Evolutionary conservation across 2,329 filamentous ascomycete genomes (phyloP).

Genomic region (Pseudogymnoascus sp.): DNA sequence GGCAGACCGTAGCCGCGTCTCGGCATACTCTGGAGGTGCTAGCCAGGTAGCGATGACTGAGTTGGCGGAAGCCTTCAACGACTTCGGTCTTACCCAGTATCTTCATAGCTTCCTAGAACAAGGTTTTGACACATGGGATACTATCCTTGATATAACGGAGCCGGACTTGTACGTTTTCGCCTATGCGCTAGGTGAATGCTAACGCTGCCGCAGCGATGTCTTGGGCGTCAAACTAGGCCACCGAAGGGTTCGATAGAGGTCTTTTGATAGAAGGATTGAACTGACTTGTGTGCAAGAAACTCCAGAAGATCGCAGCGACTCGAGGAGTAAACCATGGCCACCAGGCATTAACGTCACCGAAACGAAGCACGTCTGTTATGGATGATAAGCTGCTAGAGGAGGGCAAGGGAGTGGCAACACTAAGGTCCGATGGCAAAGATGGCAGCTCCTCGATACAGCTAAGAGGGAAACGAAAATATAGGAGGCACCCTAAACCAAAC

Average conservation of each 20-base stretch:
- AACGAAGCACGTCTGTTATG: constrained; percentile 28
- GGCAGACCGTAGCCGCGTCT: too few species aligned
- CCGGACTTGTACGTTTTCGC: constrained; percentile 37
- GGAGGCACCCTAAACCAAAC: constrained; percentile 72
- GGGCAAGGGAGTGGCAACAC: constrained; percentile 40
- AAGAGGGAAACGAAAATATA: constrained; percentile 62
- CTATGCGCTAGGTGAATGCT: constrained; percentile 10
- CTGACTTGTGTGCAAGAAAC: constrained; percentile 36
- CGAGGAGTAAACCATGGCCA: constrained; percentile 39
- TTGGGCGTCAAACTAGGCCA: constrained; percentile 75
- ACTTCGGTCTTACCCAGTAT: constrained; percentile 74
- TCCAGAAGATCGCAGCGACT: constrained; percentile 47
- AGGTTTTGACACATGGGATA: constrained; percentile 81
- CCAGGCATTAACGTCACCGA: constrained; percentile 28
- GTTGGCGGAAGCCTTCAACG: constrained; percentile 59
- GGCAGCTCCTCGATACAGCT: constrained; percentile 37
- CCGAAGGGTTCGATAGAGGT: constrained; percentile 54
- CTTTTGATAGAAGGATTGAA: constrained; percentile 10
- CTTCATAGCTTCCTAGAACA: constrained; percentile 65
- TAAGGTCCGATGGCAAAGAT: constrained; percentile 38
- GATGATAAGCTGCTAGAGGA: constrained; percentile 52
- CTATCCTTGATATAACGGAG: constrained; percentile 75
- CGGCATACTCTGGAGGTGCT: too few species aligned
- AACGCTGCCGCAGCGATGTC: constrained; percentile 46
- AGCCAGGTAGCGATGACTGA: constrained; percentile 33